Evolutionary conservation across 2,329 filamentous ascomycete species (phyloP).

Genomic region (Diaporthe caulivora): DNA sequence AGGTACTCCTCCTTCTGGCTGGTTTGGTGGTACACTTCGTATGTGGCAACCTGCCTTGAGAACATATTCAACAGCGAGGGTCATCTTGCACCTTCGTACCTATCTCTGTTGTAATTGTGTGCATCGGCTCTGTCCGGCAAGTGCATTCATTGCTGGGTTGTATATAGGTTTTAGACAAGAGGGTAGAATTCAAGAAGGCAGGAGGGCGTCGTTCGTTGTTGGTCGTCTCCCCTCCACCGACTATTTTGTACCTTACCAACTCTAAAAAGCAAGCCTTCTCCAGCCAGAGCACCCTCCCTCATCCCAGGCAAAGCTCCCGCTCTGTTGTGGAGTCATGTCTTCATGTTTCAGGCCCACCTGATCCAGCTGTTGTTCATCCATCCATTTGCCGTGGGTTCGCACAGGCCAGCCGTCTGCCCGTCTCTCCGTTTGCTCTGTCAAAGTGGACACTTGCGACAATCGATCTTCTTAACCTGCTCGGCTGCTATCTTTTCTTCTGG

Average conservation of each 20-base stretch:
- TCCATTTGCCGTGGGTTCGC: background rate
- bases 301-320: background rate
- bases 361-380: background rate
- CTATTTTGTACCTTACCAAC: background rate
- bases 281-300: background rate
- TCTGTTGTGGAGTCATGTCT: background rate
- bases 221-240: background rate
- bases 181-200: background rate
- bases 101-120: background rate
- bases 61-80: background rate
- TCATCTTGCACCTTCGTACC: background rate
- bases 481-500: constrained; percentile 60
- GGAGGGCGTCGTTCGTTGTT: background rate
- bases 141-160: background rate
- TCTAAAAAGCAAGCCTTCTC: background rate
- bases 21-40: background rate
- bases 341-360: background rate
- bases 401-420: background rate
- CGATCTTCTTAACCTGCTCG: background rate
- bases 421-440: background rate
- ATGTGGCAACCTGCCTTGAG: too few relatives aligned
- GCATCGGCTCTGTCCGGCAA: background rate
- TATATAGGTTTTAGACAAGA: background rate
- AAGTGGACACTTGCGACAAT: background rate
- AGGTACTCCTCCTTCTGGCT: background rate